Evolutionary conservation across 805 yeast genomes (phyloP).

Genomic region (Cyberlindnera sargentensis): DNA sequence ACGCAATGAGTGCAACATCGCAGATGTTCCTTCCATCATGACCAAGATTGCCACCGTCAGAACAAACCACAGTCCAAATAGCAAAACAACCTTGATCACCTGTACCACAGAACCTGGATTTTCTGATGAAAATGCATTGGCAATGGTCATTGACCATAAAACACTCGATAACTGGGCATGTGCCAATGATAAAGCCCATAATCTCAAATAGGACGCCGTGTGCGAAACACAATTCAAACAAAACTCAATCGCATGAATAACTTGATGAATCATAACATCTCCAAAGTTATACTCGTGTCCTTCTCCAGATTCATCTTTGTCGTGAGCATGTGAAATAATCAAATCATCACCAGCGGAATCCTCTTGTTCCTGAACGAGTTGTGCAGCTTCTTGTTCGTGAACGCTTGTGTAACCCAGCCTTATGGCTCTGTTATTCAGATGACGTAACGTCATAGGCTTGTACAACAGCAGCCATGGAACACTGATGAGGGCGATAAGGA

Average conservation of each 20-base stretch:
- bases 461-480: constrained; percentile 87
- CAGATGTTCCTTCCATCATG: constrained; percentile 97
- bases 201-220: constrained; percentile 91
- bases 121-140: constrained; percentile 57
- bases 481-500: constrained; percentile 74
- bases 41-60: constrained; percentile 88
- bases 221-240: constrained; percentile 97
- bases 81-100: constrained; percentile 62
- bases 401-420: constrained; percentile 45
- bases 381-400: constrained; percentile 26
- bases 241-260: constrained; percentile 95
- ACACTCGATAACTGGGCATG: constrained; percentile 96
- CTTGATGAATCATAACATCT: constrained; percentile 94
- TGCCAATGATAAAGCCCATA: constrained; percentile 96
- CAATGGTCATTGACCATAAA: constrained; percentile 92
- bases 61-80: constrained; percentile 93
- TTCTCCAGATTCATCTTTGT: neutral
- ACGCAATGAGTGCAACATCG: constrained; percentile 97
- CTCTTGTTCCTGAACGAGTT: constrained; percentile 25
- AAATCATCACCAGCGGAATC: constrained; percentile 46
- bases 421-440: constrained; percentile 43
- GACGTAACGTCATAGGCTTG: constrained; percentile 72
- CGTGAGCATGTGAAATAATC: constrained; percentile 35
- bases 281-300: constrained; percentile 69
- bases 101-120: constrained; percentile 49